phyloP scores from a whole-genome alignment of 2,329 filamentous ascomycete species.

The Chaetomium sp. region DNA sequence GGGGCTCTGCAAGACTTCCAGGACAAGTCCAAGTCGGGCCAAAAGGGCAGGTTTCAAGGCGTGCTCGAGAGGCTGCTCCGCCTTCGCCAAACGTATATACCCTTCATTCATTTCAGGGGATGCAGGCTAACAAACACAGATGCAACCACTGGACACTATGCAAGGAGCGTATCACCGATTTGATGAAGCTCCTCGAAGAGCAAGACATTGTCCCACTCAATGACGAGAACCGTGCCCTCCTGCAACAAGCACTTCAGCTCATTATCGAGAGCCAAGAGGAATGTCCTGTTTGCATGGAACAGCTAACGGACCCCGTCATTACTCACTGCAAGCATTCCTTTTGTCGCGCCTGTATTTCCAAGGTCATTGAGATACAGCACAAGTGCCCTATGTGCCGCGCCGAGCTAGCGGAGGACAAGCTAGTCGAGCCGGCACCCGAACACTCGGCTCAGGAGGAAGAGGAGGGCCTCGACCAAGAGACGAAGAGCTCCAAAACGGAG shows the following conservation, averaged over 20 bases:
- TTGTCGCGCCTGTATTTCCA: constrained; percentile 71
- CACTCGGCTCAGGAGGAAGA: constrained; percentile 48
- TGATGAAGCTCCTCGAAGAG: constrained; percentile 69
- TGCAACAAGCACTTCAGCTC: constrained; percentile 75
- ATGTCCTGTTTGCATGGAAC: constrained; percentile 79
- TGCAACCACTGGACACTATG: constrained; percentile 90
- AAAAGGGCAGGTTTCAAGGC: constrained; percentile 65
- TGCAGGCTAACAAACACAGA: constrained; percentile 37
- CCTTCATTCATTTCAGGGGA: constrained; percentile 29
- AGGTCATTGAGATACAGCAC: constrained; percentile 72
- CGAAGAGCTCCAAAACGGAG: constrained; percentile 80
- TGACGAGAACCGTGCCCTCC: constrained; percentile 68
- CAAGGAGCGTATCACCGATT: constrained; percentile 70
- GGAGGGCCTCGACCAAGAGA: constrained; percentile 60
- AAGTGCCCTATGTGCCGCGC: constrained; percentile 86
- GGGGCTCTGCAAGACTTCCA: constrained; percentile 67
- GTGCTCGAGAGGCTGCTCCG: constrained; percentile 81
- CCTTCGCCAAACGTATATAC: constrained; percentile 68
- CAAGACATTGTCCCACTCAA: constrained; percentile 70
- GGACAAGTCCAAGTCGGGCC: constrained; percentile 45
- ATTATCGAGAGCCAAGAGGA: constrained; percentile 80
- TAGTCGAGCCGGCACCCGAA: constrained; percentile 67
- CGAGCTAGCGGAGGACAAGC: constrained; percentile 59
- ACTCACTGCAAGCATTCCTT: constrained; percentile 84
- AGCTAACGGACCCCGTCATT: constrained; percentile 72